Evolutionary conservation across 2,329 filamentous ascomycete genomes (phyloP), one percentile per base, ranked within the genome.

Genomic region (Aureobasidium vineae): DNA sequence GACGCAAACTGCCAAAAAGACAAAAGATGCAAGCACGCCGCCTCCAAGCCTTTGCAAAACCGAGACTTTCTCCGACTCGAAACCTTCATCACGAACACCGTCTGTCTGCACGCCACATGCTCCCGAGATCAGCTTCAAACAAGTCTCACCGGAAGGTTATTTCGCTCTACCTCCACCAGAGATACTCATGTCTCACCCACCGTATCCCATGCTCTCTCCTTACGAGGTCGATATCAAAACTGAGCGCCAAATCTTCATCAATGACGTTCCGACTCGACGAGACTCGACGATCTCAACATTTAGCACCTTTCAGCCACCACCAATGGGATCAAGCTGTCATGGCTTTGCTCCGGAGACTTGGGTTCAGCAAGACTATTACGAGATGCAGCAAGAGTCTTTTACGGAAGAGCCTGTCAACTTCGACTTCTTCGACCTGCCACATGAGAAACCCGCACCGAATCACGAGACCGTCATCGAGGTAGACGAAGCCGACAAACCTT

Each of bases 201-300:
- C 83, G 64, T 83, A 82, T 66, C 90, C 76, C 78, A 86, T 85
- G 70, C 90, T 85, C 70, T 86, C 89, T 23, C 92, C 93, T 0
- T 97, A 96, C 76, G 94, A 97, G 78, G 88, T 97, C 68, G 94
- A 97, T 77, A 90, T 98, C 81, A 96, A 94, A 84, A 97, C 93
- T 1, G 94, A 97, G 80, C 86, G 91, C 70, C 92, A 97, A 72
- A 92, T 96, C 82, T 97, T 91, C 77, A 88, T 97, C 78, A 92
- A 97, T 73, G 91, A 97, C 75, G 85, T 97, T 66, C 92, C 91
- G 5, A 90, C 92, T 16, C 83, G 94, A 68, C 84, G 88, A 71
- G 93, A 97, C 78, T 96, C 92, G 15, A 91, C 91, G 38, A 88
- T 92, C 43, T 96, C 93, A 0, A 96, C 92, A 28, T 97, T 96